Evolutionary conservation across 2,329 filamentous ascomycete genomes (phyloP).

Genomic region (Fusarium heterosporum): DNA sequence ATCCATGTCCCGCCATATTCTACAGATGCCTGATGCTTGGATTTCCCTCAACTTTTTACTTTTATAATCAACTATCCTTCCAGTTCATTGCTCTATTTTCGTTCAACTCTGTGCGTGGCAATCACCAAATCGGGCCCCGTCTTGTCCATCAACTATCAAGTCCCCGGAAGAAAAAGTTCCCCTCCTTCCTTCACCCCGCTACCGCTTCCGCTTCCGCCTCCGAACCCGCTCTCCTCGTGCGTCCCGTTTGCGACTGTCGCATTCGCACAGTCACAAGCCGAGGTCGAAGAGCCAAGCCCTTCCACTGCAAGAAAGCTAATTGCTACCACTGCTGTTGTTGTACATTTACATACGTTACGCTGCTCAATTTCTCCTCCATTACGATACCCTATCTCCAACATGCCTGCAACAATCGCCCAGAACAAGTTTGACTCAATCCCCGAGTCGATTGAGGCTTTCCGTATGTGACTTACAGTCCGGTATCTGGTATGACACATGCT

Average conservation of each 20-base stretch:
- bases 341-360: conserved; percentile 1
- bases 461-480: conserved; percentile 56
- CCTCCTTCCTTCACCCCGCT: conserved; percentile 33
- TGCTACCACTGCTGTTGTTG: neutral
- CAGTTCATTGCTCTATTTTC: neutral
- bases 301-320: neutral
- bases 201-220: conserved; percentile 35
- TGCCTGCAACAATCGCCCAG: conserved; percentile 64
- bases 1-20: conserved; percentile 8
- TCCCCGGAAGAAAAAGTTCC: conserved; percentile 26
- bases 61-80: neutral
- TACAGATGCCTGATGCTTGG: neutral
- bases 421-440: conserved; percentile 74
- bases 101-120: conserved; percentile 4
- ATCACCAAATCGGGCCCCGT: conserved; percentile 23
- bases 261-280: conserved; percentile 35
- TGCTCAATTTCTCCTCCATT: conserved; percentile 8
- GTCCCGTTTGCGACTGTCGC: conserved; percentile 36
- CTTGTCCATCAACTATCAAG: conserved; percentile 3
- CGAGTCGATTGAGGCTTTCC: conserved; percentile 72
- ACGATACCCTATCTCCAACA: conserved; percentile 45
- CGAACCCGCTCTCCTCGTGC: conserved; percentile 40
- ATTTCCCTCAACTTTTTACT: neutral
- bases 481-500: conserved; percentile 3
- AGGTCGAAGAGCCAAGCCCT: conserved; percentile 29